These are phyloP conservation scores for Yarrowia osloensis DNA, from an alignment of 805 yeast species.

Conservation along the genomic window DNA sequence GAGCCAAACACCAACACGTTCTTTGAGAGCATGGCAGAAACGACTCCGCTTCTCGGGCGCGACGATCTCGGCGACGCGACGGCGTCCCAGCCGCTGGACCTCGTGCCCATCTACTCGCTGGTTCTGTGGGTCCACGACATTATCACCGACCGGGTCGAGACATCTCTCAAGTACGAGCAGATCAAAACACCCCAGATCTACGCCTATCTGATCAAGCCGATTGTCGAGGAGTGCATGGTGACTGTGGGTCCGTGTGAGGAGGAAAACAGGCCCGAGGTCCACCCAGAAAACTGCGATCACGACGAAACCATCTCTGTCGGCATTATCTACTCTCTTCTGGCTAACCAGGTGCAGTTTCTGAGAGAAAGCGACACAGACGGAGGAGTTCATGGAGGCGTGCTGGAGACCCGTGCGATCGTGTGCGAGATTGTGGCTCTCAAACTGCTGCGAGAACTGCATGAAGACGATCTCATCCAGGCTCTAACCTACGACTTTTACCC, in stretches of 20 bases:
- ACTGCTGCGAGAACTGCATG: slow-evolving; percentile 50
- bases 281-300: background rate
- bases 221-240: slow-evolving; percentile 44
- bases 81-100: slow-evolving; percentile 39
- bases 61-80: slow-evolving; percentile 15
- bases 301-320: slow-evolving; percentile 39
- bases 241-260: slow-evolving; percentile 16
- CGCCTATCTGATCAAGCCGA: slow-evolving; percentile 51
- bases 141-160: slow-evolving; percentile 47
- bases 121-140: slow-evolving; percentile 47
- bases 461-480: slow-evolving; percentile 49
- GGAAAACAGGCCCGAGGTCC: background rate
- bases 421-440: slow-evolving; percentile 58
- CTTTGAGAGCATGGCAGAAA: background rate
- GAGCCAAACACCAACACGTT: too few relatives aligned
- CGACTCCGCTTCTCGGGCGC: slow-evolving; percentile 2
- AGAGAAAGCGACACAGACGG: slow-evolving; percentile 40
- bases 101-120: slow-evolving; percentile 42
- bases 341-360: slow-evolving; percentile 45
- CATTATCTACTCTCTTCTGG: slow-evolving; percentile 46
- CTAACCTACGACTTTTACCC: slow-evolving; percentile 52
- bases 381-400: slow-evolving; percentile 34
- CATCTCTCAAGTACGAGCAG: slow-evolving; percentile 54
- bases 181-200: slow-evolving; percentile 54
- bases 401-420: slow-evolving; percentile 51